Base-by-base conservation (phyloP, 2,329 filamentous ascomycete species). In the Akanthomyces dipterigenus region DNA sequence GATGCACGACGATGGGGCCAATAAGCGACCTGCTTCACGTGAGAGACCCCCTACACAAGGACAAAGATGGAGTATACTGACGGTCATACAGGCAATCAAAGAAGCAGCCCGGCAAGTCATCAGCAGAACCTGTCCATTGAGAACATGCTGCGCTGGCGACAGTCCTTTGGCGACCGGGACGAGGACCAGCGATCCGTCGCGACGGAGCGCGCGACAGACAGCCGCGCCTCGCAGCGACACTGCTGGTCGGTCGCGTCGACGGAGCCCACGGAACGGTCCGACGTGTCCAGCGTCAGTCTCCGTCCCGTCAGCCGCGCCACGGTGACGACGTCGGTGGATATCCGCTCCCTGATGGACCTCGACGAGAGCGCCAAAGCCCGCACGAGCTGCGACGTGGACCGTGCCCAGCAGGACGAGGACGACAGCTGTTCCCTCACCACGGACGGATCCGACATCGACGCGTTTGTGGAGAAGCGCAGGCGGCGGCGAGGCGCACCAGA, bases 261-360 rank as follows among this genome's bases (percentile, higher is more conserved):
- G 9, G 77, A 77, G 3, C 75, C 73, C 2, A 69, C 71, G 16
- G 64, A 64, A 9, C 31, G 59, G 1, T 77, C 77, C 4, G 77
- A 74, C 55, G 66, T 70, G 26, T 75, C 75, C 58, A 79, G 77
- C 16, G 76, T 75, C 50, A 75, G 74, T n/a, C 67, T 63, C 3
- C 70, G 76, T 2, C 75, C 77, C 1, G 71, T 72, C 31, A 80
- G 78, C 2, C 73, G 71, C 26, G 76, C 79, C 60, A 80, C 79
- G 0, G 72, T 75, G 9, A 75, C 73, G 31, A 81, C 78, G 0
- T 80, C 78, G 0, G 67, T 81, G 45, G 77, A 80, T 63, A 64
- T 76, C 2, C 34, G 34, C 16, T 55, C 51, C 6, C n/a, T 61
- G 6, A 34, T 56, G 46, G 60, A 62, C 4, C 45, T 42, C 26